These are phyloP conservation scores for Pterocarpus macrocarpus DNA, from an alignment of 306 rosid species.

Conservation along the genomic window DNA sequence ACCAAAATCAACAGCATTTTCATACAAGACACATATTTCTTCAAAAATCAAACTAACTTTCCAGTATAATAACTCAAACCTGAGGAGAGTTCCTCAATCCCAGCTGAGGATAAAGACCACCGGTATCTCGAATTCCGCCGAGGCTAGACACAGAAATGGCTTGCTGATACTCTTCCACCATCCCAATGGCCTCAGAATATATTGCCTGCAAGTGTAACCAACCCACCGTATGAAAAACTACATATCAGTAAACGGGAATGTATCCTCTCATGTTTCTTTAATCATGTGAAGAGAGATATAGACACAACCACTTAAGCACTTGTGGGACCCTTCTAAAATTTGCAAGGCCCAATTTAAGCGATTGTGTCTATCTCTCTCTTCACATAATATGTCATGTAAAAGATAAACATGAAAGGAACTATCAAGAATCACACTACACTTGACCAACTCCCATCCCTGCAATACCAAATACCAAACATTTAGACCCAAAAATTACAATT, in stretches of 20 bases:
- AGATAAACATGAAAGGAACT: no score
- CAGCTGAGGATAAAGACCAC: constrained; percentile 66
- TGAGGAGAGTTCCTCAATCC: constrained; percentile 81
- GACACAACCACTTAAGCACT: no score
- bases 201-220: constrained; percentile 68
- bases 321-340: no score
- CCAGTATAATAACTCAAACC: constrained; percentile 54
- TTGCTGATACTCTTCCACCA: constrained; percentile 92
- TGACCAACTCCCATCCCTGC: constrained; percentile 30
- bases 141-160: constrained; percentile 71
- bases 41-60: neutral
- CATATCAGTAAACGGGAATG: constrained; percentile 20
- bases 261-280: neutral
- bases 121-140: constrained; percentile 76
- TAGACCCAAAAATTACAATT: neutral
- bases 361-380: no score
- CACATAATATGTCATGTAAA: no score
- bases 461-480: constrained; percentile 1
- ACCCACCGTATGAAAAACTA: constrained; percentile 34
- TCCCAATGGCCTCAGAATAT: constrained; percentile 83
- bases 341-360: no score
- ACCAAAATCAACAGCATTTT: constrained; percentile 17
- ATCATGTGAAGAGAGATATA: no score
- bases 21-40: neutral
- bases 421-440: constrained; percentile 12